Evolutionary conservation across 371 early-diverging fungal genomes (phyloP), one percentile per base, ranked within the genome.

Genomic region (Apophysomyces ossiformis): DNA sequence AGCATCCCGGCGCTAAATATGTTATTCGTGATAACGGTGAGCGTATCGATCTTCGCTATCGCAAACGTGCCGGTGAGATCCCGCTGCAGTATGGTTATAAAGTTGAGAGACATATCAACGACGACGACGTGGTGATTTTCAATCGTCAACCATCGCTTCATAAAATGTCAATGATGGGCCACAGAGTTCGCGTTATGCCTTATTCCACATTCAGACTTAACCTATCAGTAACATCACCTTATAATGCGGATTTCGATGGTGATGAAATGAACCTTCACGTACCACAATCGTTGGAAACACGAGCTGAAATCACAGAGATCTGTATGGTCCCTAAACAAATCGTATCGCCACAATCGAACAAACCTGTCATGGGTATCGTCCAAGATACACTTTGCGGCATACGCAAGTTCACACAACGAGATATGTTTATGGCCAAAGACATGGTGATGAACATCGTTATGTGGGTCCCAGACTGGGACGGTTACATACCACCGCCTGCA

Each of bases 101-200:
- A 57, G 99, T 99, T 9, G 99, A 99, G 81, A 91, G 99, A 68
- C 99, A 99, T 78, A 84, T 99, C 77, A 84, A 91, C 65, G 94
- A 99, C 77, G 96, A 94, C 58, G 99, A 99, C 82, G 89, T 96
- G 11, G 95, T 99, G 59, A 94, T 99, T 64, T 99, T 99, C 87
- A 99, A 99, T 78, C 95, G 99, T 71, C 99, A 99, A 85, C 99
- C 99, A 4, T 96, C 97, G 26, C 85, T 99, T 68, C 99, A 99
- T 86, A 99, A 99, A 84, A 99, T 99, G 99, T 95, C 95, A 67
- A 99, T 99, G 99, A 99, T 99, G 99, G 99, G 98, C 6, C 99
- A 99, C 82, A 84, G 90, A 57, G 97, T 97, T 43, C 90, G 93
- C 67, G 97, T 99, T 37, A 99, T 99, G 99, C 96, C 98, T 1